Conservation (phyloP, 768 basidiomycete genomes). For the Tulasnella sp. region DNA sequence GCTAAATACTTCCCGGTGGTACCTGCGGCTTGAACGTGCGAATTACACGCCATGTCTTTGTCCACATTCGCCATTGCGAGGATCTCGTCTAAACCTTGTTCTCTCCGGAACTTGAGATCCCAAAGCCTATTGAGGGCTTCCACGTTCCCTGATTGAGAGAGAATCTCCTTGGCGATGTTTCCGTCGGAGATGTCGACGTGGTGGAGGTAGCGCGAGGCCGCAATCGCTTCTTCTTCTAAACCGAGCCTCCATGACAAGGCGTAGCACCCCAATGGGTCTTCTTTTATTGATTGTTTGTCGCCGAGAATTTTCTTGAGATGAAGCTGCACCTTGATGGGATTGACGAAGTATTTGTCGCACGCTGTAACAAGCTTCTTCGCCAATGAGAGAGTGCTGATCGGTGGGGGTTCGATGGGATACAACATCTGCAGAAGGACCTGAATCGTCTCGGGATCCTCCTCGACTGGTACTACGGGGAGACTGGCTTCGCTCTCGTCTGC, state of each 20-base stretch:
- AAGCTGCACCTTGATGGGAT: not conserved
- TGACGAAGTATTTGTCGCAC: constrained; percentile 38
- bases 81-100: constrained; percentile 10
- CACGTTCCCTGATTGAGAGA: not conserved
- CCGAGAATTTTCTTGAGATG: not conserved
- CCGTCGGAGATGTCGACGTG: not conserved
- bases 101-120: constrained; percentile 4
- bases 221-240: constrained; percentile 6
- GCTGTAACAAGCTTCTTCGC: constrained; percentile 32
- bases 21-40: not conserved
- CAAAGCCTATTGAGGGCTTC: not conserved
- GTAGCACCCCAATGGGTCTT: not conserved
- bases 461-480: constrained; percentile 33
- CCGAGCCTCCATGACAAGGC: constrained; percentile 1
- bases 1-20: not conserved
- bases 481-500: not conserved
- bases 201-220: constrained; percentile 23
- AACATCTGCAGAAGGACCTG: constrained; percentile 39
- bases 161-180: not conserved
- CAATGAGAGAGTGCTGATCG: not conserved
- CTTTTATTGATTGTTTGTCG: not conserved
- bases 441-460: constrained; percentile 37
- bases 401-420: constrained; percentile 37
- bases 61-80: not conserved
- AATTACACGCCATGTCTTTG: not conserved